Evolutionary conservation across 495 filamentous ascomycete genomes (phyloP).

Genomic region (Neurospora sp.): DNA sequence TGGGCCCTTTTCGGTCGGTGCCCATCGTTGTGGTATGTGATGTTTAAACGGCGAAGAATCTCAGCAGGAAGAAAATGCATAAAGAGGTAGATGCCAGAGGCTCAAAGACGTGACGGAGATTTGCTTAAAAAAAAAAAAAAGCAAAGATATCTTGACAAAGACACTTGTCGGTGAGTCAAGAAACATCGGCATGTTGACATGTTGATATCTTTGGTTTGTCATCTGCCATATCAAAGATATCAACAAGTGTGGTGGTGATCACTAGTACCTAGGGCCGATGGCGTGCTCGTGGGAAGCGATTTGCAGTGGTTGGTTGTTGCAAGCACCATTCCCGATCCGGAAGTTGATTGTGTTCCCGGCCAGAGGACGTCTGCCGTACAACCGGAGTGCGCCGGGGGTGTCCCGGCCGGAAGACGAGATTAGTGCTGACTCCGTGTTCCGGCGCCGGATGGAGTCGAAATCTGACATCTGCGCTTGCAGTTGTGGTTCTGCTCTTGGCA

Average conservation of each 20-base stretch:
- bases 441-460: background rate
- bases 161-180: background rate
- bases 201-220: background rate
- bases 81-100: background rate
- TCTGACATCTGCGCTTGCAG: background rate
- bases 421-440: background rate
- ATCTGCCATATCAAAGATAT: too few species aligned
- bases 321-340: background rate
- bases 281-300: conserved; percentile 8
- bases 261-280: conserved; percentile 2
- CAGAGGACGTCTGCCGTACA: background rate
- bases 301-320: background rate
- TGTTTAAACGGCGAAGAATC: background rate
- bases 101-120: background rate
- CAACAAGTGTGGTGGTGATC: background rate
- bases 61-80: too few species aligned
- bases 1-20: background rate
- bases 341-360: background rate
- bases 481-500: background rate
- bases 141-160: background rate
- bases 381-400: background rate
- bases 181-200: background rate
- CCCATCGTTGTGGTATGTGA: background rate
- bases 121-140: background rate
- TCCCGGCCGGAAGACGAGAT: background rate